phyloP scores from a whole-genome alignment of 495 filamentous ascomycete species.

The Podospora pseudocomata region DNA sequence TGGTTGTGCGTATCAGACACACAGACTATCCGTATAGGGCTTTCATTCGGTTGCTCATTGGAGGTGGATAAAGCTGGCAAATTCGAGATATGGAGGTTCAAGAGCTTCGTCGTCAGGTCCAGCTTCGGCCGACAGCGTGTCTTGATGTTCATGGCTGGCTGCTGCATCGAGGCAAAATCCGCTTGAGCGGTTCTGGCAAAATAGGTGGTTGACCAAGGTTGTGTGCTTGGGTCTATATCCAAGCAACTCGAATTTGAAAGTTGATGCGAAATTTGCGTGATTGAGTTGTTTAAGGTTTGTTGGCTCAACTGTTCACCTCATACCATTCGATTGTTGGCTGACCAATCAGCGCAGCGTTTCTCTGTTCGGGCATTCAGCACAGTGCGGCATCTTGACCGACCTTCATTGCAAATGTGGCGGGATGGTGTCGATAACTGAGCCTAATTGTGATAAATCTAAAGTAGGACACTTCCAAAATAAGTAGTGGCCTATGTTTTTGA shows the following conservation, averaged over 20 bases:
- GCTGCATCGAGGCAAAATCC: slow-evolving; percentile 2
- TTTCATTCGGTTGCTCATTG: not conserved
- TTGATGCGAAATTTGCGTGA: too few relatives aligned
- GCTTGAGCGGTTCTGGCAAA: too few relatives aligned
- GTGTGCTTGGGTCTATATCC: too few relatives aligned
- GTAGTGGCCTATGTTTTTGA: too few relatives aligned
- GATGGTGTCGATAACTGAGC: too few relatives aligned
- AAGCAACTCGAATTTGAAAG: too few relatives aligned
- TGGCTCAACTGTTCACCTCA: too few relatives aligned
- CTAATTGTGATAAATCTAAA: too few relatives aligned
- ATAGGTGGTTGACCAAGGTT: too few relatives aligned
- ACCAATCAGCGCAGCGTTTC: not conserved
- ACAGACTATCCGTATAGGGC: slow-evolving; percentile 11
- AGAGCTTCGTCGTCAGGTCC: not conserved
- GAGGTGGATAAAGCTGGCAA: not conserved
- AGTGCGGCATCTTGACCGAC: not conserved
- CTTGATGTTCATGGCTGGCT: slow-evolving; percentile 12
- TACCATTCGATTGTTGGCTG: not conserved
- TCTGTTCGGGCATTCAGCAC: not conserved
- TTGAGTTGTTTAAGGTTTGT: too few relatives aligned
- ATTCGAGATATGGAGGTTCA: not conserved
- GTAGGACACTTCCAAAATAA: too few relatives aligned
- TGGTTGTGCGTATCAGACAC: slow-evolving; percentile 16
- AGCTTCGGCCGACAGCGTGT: not conserved
- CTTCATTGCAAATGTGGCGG: too few relatives aligned